Evolutionary conservation across 306 rosid species (phyloP).

Genomic region (Quercus gilva): DNA sequence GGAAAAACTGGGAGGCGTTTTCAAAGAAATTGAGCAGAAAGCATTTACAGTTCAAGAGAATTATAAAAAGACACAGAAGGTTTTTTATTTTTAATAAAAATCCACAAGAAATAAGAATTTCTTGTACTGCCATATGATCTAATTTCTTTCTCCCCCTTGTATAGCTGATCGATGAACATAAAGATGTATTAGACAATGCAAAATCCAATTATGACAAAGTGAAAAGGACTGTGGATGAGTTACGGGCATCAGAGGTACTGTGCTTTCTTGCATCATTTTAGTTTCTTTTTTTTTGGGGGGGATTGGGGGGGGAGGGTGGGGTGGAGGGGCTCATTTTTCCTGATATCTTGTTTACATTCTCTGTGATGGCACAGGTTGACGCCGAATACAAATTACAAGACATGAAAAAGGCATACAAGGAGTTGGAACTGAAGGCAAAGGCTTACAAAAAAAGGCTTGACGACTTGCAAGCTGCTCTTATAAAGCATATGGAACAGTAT

Average conservation of each 20-base stretch:
- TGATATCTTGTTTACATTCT: not conserved
- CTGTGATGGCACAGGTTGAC: constrained; percentile 60
- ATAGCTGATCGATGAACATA: constrained; percentile 73
- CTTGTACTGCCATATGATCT: constrained; percentile 1
- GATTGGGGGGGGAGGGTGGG: not conserved
- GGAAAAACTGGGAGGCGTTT: constrained; percentile 48
- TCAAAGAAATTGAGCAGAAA: constrained; percentile 81
- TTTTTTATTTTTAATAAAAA: constrained; percentile 18
- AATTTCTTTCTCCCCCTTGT: constrained; percentile 12
- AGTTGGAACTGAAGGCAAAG: constrained; percentile 73
- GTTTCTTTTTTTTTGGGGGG: not conserved
- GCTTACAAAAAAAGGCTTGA: constrained; percentile 72
- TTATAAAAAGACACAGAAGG: constrained; percentile 70
- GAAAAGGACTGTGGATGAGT: constrained; percentile 66
- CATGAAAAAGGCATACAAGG: constrained; percentile 70
- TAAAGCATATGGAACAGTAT: constrained; percentile 90
- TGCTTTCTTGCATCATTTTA: constrained; percentile 8
- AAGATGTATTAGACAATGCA: constrained; percentile 59
- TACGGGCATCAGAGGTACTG: constrained; percentile 88
- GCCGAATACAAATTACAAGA: constrained; percentile 85
- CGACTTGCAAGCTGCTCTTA: constrained; percentile 66
- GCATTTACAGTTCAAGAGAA: constrained; percentile 79
- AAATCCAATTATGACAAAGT: constrained; percentile 59
- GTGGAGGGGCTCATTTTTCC: not conserved
- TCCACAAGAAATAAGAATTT: not conserved